phyloP scores from a whole-genome alignment of 768 basidiomycete species.

The Lactifluus subvellereus region DNA sequence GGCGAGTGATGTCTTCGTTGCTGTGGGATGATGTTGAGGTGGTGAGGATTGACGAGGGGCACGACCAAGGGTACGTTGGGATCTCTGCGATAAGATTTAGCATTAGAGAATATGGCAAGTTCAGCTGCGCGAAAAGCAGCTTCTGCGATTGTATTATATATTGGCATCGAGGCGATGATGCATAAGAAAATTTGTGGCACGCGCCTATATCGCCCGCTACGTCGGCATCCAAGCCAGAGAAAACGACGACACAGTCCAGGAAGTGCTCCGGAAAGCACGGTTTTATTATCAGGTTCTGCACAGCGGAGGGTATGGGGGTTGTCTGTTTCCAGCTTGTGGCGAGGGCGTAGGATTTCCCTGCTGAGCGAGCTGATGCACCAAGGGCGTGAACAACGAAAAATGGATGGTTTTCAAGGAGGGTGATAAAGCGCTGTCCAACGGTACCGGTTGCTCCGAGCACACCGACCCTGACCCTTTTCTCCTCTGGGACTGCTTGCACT shows the following conservation, averaged over 20 bases:
- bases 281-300: slow-evolving; percentile 58
- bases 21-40: slow-evolving; percentile 77
- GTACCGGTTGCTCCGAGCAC: slow-evolving; percentile 88
- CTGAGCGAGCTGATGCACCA: slow-evolving; percentile 84
- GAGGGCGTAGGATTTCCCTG: slow-evolving; percentile 69
- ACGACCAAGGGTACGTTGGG: slow-evolving; percentile 92
- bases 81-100: slow-evolving; percentile 94
- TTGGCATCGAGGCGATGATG: not conserved
- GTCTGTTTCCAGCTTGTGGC: slow-evolving; percentile 88
- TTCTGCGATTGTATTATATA: slow-evolving; percentile 47
- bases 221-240: slow-evolving; percentile 94
- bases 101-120: slow-evolving; percentile 90
- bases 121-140: slow-evolving; percentile 80
- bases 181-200: slow-evolving; percentile 24
- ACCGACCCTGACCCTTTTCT: slow-evolving; percentile 48
- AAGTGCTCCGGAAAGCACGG: slow-evolving; percentile 79
- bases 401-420: slow-evolving; percentile 79
- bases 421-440: slow-evolving; percentile 93
- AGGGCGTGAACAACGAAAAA: slow-evolving; percentile 85
- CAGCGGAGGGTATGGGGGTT: slow-evolving; percentile 60
- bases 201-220: slow-evolving; percentile 93
- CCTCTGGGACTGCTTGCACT: not conserved
- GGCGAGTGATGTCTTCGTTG: slow-evolving; percentile 68
- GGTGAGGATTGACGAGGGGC: slow-evolving; percentile 87
- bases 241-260: slow-evolving; percentile 75